Percentiles rank a stretch among this genome's conserved stretches.
phyloP scores from a whole-genome alignment of 306 rosid species.

The Acmispon strigosus region DNA sequence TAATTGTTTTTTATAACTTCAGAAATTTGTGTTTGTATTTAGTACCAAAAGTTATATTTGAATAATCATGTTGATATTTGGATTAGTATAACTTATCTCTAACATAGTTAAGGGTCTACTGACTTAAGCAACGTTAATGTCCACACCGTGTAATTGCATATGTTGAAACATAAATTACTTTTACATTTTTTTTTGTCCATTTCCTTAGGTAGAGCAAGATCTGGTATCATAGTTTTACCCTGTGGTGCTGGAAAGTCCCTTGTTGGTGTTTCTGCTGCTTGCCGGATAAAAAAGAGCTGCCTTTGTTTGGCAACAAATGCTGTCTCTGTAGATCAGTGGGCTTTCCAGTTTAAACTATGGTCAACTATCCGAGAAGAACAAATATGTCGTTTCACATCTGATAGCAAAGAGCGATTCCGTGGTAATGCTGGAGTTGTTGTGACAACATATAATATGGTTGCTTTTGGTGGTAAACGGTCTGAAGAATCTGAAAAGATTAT shows the following conservation, averaged over 20 bases:
- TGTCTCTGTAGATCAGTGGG: slow-evolving; percentile 99
- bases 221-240: slow-evolving; percentile 94
- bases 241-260: slow-evolving; percentile 98
- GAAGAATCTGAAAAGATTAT: slow-evolving; percentile 94
- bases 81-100: not conserved
- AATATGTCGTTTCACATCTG: slow-evolving; percentile 95
- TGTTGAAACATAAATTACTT: not conserved
- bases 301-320: slow-evolving; percentile 98
- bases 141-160: slow-evolving; percentile 1
- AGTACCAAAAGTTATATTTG: not conserved
- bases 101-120: not conserved
- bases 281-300: slow-evolving; percentile 85
- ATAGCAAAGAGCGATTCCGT: slow-evolving; percentile 92
- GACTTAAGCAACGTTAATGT: slow-evolving; percentile 10
- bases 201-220: slow-evolving; percentile 88
- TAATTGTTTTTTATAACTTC: not conserved
- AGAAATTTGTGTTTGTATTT: not conserved
- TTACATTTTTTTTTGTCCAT: not conserved
- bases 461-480: slow-evolving; percentile 91
- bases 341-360: slow-evolving; percentile 95
- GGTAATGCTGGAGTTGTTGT: slow-evolving; percentile 97
- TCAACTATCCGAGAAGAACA: slow-evolving; percentile 92
- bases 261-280: slow-evolving; percentile 98
- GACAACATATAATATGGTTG: slow-evolving; percentile 95
- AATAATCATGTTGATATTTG: not conserved